Evolutionary conservation across 352 stramenopile genomes (phyloP), one percentile per base, ranked within the genome.

Genomic region (Phytophthora idaei): DNA sequence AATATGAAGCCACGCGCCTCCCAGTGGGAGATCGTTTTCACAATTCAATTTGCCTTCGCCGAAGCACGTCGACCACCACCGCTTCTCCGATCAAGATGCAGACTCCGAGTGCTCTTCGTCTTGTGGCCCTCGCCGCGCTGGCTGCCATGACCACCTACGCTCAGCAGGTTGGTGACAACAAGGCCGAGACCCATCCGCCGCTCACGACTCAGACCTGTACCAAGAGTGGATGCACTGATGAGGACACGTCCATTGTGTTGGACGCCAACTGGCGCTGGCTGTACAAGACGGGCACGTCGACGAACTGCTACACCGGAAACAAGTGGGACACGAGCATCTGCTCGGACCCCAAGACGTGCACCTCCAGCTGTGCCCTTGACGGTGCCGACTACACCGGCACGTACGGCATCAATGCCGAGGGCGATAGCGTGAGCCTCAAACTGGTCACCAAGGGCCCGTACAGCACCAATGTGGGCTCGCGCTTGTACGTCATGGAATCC

Each of bases 201-300:
- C 57, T 89, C 11, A 68, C 49, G 42, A 68, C 51, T 0, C 48
- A 64, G 25, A 74, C 61, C 52, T 76, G 78, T 27, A 64, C 51
- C 7, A 54, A 56, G 2, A 59, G 52, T 10, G 71, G 76, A 0
- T 87, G 76, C 61, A 71, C 62, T 5, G 61, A 69, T 17, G 65
- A 79, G 44, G 44, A 64, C 5, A 87, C 77, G 27, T 87, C 79
- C 32, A 66, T 90, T 50, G 82, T 88, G 60, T 61, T 90, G 2
- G 82, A 89, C 47, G 70, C 78, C 28, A 87, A 90, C 58, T 87
- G 80, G 78, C 78, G 82, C 61, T 87, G 74, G 78, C 46, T 87
- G 27, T 73, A 89, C 62, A 76, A 84, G 31, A 61, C 69, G 14
- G 72, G 67, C 53, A 78, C 67, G 36, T 42, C 80, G 39, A 48